Evolutionary conservation across 306 rosid species (phyloP).

Genomic region (Hylodesmum podocarpum): DNA sequence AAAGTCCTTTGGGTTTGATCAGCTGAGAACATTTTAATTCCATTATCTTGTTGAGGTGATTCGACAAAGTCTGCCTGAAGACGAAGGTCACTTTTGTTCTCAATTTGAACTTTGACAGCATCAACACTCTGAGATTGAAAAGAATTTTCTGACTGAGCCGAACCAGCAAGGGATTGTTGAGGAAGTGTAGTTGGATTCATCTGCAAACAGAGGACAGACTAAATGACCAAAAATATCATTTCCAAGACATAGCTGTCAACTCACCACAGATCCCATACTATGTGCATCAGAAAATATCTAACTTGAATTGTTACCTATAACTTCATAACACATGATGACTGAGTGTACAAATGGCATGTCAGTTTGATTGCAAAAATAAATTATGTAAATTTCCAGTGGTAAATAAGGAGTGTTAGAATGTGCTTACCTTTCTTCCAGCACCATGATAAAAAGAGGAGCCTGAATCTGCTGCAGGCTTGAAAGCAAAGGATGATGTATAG

Average conservation of each 20-base stretch:
- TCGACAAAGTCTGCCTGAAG: constrained; percentile 51
- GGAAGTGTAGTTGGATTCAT: constrained; percentile 45
- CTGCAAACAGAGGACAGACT: constrained; percentile 44
- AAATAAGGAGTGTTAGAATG: neutral
- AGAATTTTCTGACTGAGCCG: constrained; percentile 60
- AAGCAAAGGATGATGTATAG: constrained; percentile 61
- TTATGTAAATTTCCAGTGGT: neutral
- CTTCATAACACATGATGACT: constrained; percentile 5
- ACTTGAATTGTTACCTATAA: constrained; percentile 11
- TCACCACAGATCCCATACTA: neutral
- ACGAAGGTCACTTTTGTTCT: constrained; percentile 49
- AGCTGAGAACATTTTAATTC: constrained; percentile 33
- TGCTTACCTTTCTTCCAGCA: constrained; percentile 68
- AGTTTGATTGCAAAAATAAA: neutral
- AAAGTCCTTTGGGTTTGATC: constrained; percentile 56
- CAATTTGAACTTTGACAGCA: constrained; percentile 48
- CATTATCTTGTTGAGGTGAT: constrained; percentile 49
- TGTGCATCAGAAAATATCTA: constrained; percentile 21
- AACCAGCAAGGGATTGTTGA: constrained; percentile 58
- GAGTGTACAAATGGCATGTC: neutral
- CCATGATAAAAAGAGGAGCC: constrained; percentile 59
- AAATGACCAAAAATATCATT: constrained; percentile 25
- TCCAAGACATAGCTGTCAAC: constrained; percentile 7
- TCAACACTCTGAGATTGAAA: constrained; percentile 52
- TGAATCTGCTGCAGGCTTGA: constrained; percentile 62